phyloP scores from a whole-genome alignment of 345 rosid genomes.

The Heritiera littoralis region DNA sequence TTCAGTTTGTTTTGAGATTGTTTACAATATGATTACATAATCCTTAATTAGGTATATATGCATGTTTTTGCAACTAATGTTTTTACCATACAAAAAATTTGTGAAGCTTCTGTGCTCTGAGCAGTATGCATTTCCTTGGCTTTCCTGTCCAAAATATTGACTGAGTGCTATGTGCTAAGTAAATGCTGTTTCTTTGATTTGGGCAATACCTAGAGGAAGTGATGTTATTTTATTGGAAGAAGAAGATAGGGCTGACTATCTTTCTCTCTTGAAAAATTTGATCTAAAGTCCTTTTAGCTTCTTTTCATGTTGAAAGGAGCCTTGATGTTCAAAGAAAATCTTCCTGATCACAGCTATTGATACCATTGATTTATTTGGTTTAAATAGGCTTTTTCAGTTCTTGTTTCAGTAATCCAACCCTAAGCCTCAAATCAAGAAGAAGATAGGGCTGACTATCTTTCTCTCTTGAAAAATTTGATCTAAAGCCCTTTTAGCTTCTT shows the following conservation, averaged over 20 bases:
- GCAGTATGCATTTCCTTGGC: neutral
- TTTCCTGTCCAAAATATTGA: neutral
- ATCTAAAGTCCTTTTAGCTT: neutral
- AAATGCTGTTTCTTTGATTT: neutral
- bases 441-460: neutral
- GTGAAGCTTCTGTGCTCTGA: neutral
- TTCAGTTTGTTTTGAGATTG: neutral
- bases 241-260: neutral
- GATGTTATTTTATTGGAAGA: neutral
- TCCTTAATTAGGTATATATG: neutral
- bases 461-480: neutral
- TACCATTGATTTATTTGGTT: neutral
- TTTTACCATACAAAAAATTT: neutral
- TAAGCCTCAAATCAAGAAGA: neutral
- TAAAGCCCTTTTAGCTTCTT: conserved; percentile 1
- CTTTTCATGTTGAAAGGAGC: neutral
- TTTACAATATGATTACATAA: conserved; percentile 1
- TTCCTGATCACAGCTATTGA: neutral
- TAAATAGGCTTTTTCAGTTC: neutral
- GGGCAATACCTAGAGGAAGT: neutral
- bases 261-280: neutral
- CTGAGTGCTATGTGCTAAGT: neutral
- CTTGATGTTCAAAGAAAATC: neutral
- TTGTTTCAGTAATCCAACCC: neutral
- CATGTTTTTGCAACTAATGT: neutral